phyloP scores from a whole-genome alignment of 2,329 filamentous ascomycete genomes.

The Phialocephala subalpina region DNA sequence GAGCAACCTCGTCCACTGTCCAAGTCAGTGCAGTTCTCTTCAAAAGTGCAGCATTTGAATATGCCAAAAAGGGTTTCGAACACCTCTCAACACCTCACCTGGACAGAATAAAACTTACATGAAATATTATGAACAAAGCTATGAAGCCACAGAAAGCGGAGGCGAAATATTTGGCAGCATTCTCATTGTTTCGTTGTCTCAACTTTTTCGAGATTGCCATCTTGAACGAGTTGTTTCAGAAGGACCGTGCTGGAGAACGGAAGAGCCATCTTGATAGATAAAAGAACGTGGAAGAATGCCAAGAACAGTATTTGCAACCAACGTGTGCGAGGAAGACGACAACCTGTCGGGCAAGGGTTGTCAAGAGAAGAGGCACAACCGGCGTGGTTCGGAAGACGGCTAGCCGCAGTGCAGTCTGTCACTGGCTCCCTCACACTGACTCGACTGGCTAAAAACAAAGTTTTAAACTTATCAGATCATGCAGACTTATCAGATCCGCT shows the following conservation, averaged over 20 bases:
- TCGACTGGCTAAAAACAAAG: background rate
- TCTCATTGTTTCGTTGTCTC: conserved; percentile 26
- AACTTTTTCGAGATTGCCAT: conserved; percentile 11
- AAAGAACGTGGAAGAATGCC: background rate
- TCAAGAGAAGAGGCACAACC: background rate
- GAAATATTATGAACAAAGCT: background rate
- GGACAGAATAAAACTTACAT: background rate
- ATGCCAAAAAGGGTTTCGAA: background rate
- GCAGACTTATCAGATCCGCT: background rate
- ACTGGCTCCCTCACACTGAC: no score
- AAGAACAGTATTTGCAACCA: background rate
- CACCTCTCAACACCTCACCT: background rate
- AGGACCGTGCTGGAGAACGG: background rate
- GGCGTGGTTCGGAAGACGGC: background rate
- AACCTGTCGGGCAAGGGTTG: background rate
- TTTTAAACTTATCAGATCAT: background rate
- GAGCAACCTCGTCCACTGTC: background rate
- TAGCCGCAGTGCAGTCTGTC: background rate
- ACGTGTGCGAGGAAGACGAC: background rate
- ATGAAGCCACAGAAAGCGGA: conserved; percentile 13
- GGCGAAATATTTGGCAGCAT: conserved; percentile 23
- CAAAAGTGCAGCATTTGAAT: background rate
- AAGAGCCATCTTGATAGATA: background rate
- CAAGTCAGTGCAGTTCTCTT: background rate
- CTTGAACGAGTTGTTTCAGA: background rate